Conservation (phyloP, 768 basidiomycete species). For the Hortiboletus flavorubellus region DNA sequence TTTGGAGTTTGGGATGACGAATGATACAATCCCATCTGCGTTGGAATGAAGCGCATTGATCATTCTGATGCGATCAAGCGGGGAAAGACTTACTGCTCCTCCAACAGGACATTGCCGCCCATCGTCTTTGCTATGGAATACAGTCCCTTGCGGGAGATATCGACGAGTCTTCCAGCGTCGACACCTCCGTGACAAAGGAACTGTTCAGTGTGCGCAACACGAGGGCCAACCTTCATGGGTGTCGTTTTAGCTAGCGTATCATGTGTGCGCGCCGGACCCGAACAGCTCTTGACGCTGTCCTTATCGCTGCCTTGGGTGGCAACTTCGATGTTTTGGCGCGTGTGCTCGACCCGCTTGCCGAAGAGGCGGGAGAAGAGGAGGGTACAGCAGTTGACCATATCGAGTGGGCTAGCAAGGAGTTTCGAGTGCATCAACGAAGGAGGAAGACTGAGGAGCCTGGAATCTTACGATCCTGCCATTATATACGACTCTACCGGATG, state of each 20-base stretch:
- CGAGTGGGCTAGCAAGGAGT: constrained; percentile 14
- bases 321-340: constrained; percentile 20
- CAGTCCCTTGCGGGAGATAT: constrained; percentile 32
- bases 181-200: constrained; percentile 37
- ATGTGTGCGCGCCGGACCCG: constrained; percentile 33
- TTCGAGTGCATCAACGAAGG: constrained; percentile 25
- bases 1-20: constrained; percentile 29
- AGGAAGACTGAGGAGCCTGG: constrained; percentile 9
- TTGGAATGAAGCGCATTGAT: constrained; percentile 12
- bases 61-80: constrained; percentile 15
- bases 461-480: constrained; percentile 13
- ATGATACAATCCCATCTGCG: constrained; percentile 38
- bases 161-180: constrained; percentile 33
- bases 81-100: constrained; percentile 32
- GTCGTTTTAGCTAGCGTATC: constrained; percentile 19
- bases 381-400: constrained; percentile 27
- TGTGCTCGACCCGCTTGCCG: constrained; percentile 18
- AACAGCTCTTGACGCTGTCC: constrained; percentile 32
- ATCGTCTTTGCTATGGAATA: constrained; percentile 32
- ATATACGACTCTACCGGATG: constrained; percentile 21
- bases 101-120: constrained; percentile 37
- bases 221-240: constrained; percentile 30
- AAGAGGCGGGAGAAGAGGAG: constrained; percentile 24
- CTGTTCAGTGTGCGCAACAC: constrained; percentile 34
- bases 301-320: constrained; percentile 21